A percentile compares a stretch with the other conserved stretches of the same genome.
phyloP scores from a whole-genome alignment of 2,329 filamentous ascomycete genomes.

The Hypoxylon sp. region DNA sequence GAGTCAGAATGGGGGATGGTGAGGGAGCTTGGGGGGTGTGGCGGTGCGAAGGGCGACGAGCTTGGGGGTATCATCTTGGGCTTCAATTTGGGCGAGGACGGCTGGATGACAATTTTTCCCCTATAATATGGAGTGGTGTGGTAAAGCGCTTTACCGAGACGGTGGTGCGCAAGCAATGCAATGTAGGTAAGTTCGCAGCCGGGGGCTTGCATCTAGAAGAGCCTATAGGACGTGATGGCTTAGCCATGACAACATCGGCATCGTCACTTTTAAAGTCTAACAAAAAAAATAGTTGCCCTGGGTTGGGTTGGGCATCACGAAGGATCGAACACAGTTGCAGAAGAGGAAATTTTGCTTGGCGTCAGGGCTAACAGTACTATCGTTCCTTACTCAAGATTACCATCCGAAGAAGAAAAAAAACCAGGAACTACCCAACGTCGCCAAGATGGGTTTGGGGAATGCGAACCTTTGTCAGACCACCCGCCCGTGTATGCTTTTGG shows the following conservation, averaged over 20 bases:
- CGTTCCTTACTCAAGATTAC: slow-evolving; percentile 16
- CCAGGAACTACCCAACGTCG: slow-evolving; percentile 22
- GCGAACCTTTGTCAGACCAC: slow-evolving; percentile 11
- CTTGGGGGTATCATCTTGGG: not conserved
- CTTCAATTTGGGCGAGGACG: not conserved
- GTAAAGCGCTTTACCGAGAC: slow-evolving; percentile 15
- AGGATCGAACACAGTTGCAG: slow-evolving; percentile 1
- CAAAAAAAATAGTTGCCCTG: not conserved
- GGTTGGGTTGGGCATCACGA: slow-evolving; percentile 17
- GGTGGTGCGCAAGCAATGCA: slow-evolving; percentile 24
- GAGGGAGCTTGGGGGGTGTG: slow-evolving; percentile 11
- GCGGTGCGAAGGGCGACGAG: slow-evolving; percentile 20
- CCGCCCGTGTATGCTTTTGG: slow-evolving; percentile 23
- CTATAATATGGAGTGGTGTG: slow-evolving; percentile 29
- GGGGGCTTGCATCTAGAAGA: slow-evolving; percentile 27
- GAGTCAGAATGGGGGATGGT: slow-evolving; percentile 11
- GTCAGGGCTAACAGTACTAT: not conserved
- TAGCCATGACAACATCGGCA: slow-evolving; percentile 8
- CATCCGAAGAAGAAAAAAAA: not conserved
- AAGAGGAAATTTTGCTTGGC: slow-evolving; percentile 11
- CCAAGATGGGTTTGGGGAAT: slow-evolving; percentile 5
- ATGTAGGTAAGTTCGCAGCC: slow-evolving; percentile 22
- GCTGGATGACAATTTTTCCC: not conserved
- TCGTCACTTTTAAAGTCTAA: not conserved
- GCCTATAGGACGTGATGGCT: slow-evolving; percentile 20